Percentiles rank a stretch among this genome's conserved stretches.
phyloP scores from a whole-genome alignment of 495 filamentous ascomycete species.

The Viridothelium virens region DNA sequence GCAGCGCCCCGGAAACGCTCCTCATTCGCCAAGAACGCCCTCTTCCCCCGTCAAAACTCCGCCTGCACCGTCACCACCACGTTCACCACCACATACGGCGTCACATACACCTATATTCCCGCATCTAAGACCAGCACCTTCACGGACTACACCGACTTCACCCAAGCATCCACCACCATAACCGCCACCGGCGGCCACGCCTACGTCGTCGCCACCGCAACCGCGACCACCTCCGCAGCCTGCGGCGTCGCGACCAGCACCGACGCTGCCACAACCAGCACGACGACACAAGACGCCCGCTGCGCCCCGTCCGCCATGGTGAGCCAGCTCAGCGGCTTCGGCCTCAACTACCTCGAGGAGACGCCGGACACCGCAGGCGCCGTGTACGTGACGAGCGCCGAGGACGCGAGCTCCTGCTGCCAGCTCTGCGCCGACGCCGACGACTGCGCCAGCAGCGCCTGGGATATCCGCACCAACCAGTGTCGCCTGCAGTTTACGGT shows the following conservation, averaged over 20 bases:
- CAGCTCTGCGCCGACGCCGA: slow-evolving; percentile 18
- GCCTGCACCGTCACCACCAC: slow-evolving; percentile 16
- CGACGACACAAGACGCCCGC: slow-evolving; percentile 16
- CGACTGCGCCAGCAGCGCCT: slow-evolving; percentile 14
- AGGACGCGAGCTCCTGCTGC: slow-evolving; percentile 15
- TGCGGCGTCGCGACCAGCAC: slow-evolving; percentile 10
- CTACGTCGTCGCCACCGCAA: slow-evolving; percentile 17
- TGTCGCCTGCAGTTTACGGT: slow-evolving; percentile 18
- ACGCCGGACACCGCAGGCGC: slow-evolving; percentile 1
- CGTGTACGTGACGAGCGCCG: slow-evolving; percentile 6
- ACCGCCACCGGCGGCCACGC: slow-evolving; percentile 15
- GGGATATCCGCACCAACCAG: slow-evolving; percentile 16
- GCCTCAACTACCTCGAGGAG: slow-evolving; percentile 17
- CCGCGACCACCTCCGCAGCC: slow-evolving; percentile 10
- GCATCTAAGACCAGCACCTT: slow-evolving; percentile 17
- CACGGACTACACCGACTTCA: slow-evolving; percentile 19
- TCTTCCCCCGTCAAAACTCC: slow-evolving; percentile 1
- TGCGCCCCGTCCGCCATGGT: slow-evolving; percentile 17
- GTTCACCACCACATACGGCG: slow-evolving; percentile 20
- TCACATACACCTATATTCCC: slow-evolving; percentile 16
- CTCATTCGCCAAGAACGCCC: slow-evolving; percentile 2
- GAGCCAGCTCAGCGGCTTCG: slow-evolving; percentile 13
- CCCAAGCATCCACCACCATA: slow-evolving; percentile 13
- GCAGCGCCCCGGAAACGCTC: neutral
- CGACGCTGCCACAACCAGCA: neutral